Evolutionary conservation across 2,329 filamentous ascomycete genomes (phyloP), one percentile per base, ranked within the genome.

Genomic region (Beauveria bassiana): DNA sequence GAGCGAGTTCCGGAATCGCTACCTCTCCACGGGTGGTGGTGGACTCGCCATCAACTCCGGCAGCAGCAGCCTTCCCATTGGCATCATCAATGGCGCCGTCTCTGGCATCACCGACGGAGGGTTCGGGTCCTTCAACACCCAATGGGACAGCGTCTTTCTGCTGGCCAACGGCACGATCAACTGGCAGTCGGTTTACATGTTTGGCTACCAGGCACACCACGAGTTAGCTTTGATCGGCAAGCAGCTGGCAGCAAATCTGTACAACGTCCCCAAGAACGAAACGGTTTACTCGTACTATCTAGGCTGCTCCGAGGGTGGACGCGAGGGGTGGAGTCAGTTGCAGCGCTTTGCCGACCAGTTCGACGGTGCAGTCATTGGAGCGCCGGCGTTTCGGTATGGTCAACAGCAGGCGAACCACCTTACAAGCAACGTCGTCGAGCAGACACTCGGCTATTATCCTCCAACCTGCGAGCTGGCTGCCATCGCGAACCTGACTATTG

Each of bases 271-370:
- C 1, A 58, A 63, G 6, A 56, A 24, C 20, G 59, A 65, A 16
- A 71, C 69, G 63, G 53, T 74, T 12, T 80, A 78, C 68, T 72
- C 78, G 2, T 83, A 83, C 70, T 84, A 79, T 65, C 75, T 81
- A 64, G 81, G 79, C 3, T 84, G 81, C 68, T 82, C 79, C 14
- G 80, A 83, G 57, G 81, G 81, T 22, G 81, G 78, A 1, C 73
- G 78, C 5, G 77, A 80, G 65, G 78, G 74, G 16, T 77, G 73
- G 74, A 77, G 73, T 61, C 80, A 82, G 68, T 71, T 80, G 1
- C 81, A 84, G 67, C 77, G 79, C 18, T 83, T 75, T 65, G 77
- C 76, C 9, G 74, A 78, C 61, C 65, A 80, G 66, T 79, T 77
- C 61, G 78, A 81, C 63, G 78, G 79, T 31, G 73, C 74, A 2